Percentiles rank a stretch among this genome's conserved stretches.
Conservation (phyloP, 352 stramenopile genomes). For the Pelagophyceae sp. region DNA sequence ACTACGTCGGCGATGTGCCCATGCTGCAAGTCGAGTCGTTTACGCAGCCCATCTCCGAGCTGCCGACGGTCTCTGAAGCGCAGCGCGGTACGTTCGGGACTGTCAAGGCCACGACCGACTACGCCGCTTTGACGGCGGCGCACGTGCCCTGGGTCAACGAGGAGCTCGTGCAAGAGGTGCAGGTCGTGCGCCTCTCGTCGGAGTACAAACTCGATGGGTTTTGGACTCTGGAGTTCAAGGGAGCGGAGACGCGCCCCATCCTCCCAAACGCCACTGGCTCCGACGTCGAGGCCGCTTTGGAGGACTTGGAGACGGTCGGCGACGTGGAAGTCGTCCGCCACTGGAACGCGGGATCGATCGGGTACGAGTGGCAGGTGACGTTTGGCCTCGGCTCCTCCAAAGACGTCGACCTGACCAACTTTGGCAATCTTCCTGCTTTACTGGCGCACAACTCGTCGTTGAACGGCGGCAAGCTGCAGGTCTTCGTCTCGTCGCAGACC, state of each 20-base stretch:
- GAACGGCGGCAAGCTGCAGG: not conserved
- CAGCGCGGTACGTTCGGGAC: conserved; percentile 15
- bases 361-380: conserved; percentile 37
- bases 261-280: conserved; percentile 42
- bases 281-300: conserved; percentile 51
- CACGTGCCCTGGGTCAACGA: conserved; percentile 19
- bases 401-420: conserved; percentile 44
- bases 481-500: not conserved
- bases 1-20: conserved; percentile 26
- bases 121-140: not conserved
- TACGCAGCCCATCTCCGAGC: not conserved
- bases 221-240: conserved; percentile 53
- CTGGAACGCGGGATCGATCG: not conserved
- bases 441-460: not conserved
- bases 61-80: not conserved
- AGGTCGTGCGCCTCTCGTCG: conserved; percentile 26
- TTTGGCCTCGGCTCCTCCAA: conserved; percentile 34
- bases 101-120: conserved; percentile 21
- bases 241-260: conserved; percentile 47
- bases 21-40: conserved; percentile 5
- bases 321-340: conserved; percentile 40
- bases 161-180: conserved; percentile 24
- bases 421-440: conserved; percentile 46
- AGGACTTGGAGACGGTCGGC: conserved; percentile 56
- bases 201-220: conserved; percentile 52